Conservation (phyloP, 345 rosid genomes). For the Camelina sativa region DNA sequence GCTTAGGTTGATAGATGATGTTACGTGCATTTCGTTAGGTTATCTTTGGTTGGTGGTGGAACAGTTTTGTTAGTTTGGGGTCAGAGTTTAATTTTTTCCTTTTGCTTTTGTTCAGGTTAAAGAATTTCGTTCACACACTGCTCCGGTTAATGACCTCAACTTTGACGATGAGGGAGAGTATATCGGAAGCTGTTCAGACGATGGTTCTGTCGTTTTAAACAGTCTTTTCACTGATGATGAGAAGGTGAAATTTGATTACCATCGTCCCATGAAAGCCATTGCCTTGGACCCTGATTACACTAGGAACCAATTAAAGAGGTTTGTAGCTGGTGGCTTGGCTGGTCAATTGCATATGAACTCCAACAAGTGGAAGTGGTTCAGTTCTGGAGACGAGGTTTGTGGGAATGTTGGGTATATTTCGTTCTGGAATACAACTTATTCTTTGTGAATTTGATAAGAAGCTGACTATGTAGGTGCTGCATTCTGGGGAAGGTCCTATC, state of each 20-base stretch:
- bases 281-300: constrained; percentile 90
- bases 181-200: constrained; percentile 98
- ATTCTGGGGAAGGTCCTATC: constrained; percentile 98
- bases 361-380: constrained; percentile 98
- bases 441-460: constrained; percentile 18
- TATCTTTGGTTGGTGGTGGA: neutral
- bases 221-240: constrained; percentile 94
- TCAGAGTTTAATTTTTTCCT: neutral
- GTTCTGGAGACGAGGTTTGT: constrained; percentile 86
- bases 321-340: constrained; percentile 97
- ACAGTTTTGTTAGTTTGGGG: constrained; percentile 13
- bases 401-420: neutral
- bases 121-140: constrained; percentile 78
- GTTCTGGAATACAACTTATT: constrained; percentile 13
- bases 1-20: neutral
- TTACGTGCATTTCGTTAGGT: constrained; percentile 7
- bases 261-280: constrained; percentile 98
- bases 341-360: constrained; percentile 85
- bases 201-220: constrained; percentile 87
- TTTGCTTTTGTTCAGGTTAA: constrained; percentile 60
- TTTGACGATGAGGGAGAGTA: constrained; percentile 93
- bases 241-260: constrained; percentile 87
- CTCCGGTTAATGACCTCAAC: constrained; percentile 91
- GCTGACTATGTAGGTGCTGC: constrained; percentile 66
- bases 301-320: constrained; percentile 71